These are phyloP conservation scores for Mycena maculata DNA, from an alignment of 768 basidiomycete species.

Conservation along the genomic window DNA sequence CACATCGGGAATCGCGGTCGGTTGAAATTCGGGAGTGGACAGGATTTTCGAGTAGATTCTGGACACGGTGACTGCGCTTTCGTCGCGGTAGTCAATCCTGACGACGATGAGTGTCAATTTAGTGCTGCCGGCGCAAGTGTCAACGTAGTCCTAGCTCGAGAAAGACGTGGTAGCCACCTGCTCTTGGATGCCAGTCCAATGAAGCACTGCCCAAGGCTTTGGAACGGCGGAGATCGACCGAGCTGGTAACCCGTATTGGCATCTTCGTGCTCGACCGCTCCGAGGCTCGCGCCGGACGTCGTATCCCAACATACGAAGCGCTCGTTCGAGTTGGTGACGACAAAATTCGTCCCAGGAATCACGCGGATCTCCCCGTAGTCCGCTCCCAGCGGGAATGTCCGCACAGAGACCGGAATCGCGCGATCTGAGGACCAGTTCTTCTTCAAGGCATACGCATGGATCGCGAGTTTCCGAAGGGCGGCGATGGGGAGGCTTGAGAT, in stretches of 20 bases:
- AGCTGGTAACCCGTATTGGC: background rate
- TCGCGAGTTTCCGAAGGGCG: constrained; percentile 4
- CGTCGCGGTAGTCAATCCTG: constrained; percentile 6
- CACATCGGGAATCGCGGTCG: background rate
- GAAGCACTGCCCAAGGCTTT: background rate
- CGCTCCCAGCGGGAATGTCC: background rate
- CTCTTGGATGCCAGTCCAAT: constrained; percentile 3
- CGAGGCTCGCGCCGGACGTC: constrained; percentile 5
- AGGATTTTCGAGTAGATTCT: background rate
- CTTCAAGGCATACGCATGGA: constrained; percentile 14
- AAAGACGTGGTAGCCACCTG: background rate
- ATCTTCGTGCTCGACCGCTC: background rate
- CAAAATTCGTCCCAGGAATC: constrained; percentile 24
- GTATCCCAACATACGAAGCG: constrained; percentile 14
- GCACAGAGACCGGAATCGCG: background rate
- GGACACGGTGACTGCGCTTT: background rate
- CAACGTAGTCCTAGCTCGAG: background rate
- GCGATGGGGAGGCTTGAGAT: background rate
- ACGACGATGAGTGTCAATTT: background rate
- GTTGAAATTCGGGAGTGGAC: background rate
- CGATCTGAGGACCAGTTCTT: constrained; percentile 20
- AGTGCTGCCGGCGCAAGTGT: background rate
- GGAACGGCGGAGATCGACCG: background rate
- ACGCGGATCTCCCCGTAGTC: background rate
- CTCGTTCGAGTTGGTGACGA: background rate